A percentile compares a stretch with the other conserved stretches of the same genome.
Evolutionary conservation across 768 basidiomycete species (phyloP).

Genomic region (Podaxis rugospora): DNA sequence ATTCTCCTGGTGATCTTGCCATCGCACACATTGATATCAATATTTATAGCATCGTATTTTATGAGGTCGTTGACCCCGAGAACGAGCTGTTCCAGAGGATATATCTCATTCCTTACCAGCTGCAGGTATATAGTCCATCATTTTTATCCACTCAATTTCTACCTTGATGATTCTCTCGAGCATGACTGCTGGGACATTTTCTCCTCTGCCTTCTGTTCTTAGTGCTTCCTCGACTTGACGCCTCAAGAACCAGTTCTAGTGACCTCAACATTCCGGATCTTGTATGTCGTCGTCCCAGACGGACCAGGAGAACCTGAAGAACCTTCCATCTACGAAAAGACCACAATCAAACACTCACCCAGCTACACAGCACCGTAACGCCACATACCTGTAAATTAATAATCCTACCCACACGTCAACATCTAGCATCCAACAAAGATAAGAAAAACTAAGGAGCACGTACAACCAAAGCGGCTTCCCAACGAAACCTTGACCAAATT

Average conservation of each 20-base stretch:
- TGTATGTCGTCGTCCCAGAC: conserved; percentile 35
- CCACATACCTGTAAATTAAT: conserved; percentile 34
- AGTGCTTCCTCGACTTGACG: too few relatives aligned
- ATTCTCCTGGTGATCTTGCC: too few relatives aligned
- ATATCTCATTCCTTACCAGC: too few relatives aligned
- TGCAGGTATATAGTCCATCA: too few relatives aligned
- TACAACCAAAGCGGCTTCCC: conserved; percentile 38
- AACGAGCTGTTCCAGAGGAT: too few relatives aligned
- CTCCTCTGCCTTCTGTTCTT: too few relatives aligned
- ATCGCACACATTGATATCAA: too few relatives aligned
- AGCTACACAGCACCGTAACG: not conserved
- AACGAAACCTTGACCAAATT: conserved; percentile 36
- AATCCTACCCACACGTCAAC: conserved; percentile 24
- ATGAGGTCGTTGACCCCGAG: too few relatives aligned
- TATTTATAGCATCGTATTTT: too few relatives aligned
- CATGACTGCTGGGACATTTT: too few relatives aligned
- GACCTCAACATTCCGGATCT: conserved; percentile 35
- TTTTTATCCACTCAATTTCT: too few relatives aligned
- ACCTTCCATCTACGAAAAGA: conserved; percentile 35
- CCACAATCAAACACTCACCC: not conserved
- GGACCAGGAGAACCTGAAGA: conserved; percentile 41
- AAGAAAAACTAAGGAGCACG: conserved; percentile 13
- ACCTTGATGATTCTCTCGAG: too few relatives aligned
- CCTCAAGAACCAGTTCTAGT: conserved; percentile 21
- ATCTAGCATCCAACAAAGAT: not conserved